Percentiles rank a stretch among this genome's conserved stretches.
Conservation (phyloP, 2,329 filamentous ascomycete species). For the Apiospora kogelbergensis region DNA sequence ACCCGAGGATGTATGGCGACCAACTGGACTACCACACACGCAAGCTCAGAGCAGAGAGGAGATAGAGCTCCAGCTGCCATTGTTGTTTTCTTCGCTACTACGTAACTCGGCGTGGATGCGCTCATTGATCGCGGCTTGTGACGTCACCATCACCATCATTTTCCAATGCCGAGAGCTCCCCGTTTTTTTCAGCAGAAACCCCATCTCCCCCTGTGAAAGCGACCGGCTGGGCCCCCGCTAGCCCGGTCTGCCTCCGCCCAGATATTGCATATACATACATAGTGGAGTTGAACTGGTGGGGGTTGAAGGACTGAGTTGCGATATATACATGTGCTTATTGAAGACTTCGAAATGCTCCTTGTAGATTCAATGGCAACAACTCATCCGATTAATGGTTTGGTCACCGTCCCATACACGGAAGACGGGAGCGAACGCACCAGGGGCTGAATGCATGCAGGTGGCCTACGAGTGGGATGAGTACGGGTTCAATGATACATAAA, state of each 20-base stretch:
- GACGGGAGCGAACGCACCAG: background rate
- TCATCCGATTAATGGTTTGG: background rate
- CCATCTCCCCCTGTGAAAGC: background rate
- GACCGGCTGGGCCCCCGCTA: background rate
- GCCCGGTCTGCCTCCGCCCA: background rate
- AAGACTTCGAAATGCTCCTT: background rate
- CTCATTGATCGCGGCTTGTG: conserved; percentile 2
- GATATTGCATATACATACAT: background rate
- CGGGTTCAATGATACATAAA: background rate
- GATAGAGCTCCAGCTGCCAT: background rate
- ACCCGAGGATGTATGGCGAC: background rate
- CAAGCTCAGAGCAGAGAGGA: background rate
- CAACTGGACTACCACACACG: background rate
- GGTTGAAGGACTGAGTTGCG: background rate
- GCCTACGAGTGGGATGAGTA: background rate
- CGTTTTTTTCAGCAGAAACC: background rate
- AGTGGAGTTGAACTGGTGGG: background rate
- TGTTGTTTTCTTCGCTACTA: conserved; percentile 3
- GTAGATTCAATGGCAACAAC: background rate
- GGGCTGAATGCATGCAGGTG: background rate
- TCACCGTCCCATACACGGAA: background rate
- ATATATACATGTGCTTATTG: background rate
- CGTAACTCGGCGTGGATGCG: conserved; percentile 1
- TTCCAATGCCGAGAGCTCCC: conserved; percentile 2
- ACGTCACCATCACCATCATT: conserved; percentile 8